A percentile compares a stretch with the other conserved stretches of the same genome.
Evolutionary conservation across 345 rosid species (phyloP).

Genomic region (Hevea brasiliensis): DNA sequence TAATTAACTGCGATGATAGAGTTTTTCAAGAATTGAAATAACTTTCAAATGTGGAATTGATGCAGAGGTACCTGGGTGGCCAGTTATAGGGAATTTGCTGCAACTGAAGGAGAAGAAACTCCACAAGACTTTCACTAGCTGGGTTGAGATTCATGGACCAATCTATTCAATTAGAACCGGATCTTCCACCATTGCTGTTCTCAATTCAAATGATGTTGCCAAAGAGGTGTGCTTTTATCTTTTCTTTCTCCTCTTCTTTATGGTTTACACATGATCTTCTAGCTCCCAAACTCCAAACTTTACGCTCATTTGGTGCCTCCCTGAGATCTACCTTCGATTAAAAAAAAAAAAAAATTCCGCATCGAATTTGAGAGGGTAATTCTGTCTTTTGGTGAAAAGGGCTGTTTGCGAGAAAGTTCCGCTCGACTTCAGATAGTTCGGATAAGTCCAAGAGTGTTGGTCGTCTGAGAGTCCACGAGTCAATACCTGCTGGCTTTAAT

Average conservation of each 20-base stretch:
- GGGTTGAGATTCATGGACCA: conserved; percentile 83
- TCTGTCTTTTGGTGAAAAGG: not conserved
- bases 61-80: conserved; percentile 81
- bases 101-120: conserved; percentile 92
- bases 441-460: not conserved
- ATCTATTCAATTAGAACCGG: conserved; percentile 78
- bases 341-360: no score
- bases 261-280: not conserved
- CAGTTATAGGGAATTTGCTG: conserved; percentile 77
- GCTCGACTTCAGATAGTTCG: not conserved
- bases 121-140: conserved; percentile 64
- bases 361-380: not conserved
- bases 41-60: not conserved
- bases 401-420: not conserved
- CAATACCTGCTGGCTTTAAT: not conserved
- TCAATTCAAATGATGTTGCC: conserved; percentile 61
- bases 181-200: conserved; percentile 59
- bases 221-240: conserved; percentile 55
- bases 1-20: not conserved
- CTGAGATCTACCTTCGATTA: no score
- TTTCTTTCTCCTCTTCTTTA: not conserved
- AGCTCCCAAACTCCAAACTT: not conserved
- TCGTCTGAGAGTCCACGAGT: not conserved
- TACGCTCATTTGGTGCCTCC: not conserved
- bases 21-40: not conserved